phyloP scores from a whole-genome alignment of 768 basidiomycete species.

The Trametopsis cervina region DNA sequence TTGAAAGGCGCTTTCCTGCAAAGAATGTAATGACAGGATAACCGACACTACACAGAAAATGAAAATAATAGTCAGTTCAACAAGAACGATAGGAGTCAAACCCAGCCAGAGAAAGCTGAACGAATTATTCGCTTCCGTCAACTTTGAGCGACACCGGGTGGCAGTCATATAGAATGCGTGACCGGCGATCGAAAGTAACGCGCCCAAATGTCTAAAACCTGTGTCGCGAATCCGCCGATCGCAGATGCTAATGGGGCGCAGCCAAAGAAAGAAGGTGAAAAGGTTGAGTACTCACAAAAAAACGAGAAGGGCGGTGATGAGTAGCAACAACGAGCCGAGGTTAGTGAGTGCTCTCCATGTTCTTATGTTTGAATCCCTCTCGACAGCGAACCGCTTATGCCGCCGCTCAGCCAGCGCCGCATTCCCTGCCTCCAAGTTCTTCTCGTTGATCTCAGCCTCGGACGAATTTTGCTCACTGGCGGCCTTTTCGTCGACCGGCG shows the following conservation, averaged over 20 bases:
- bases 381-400: slow-evolving; percentile 22
- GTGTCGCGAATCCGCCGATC: too few species aligned
- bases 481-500: not conserved
- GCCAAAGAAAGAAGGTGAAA: too few species aligned
- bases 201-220: too few species aligned
- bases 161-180: not conserved
- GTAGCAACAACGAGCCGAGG: slow-evolving; percentile 31
- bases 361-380: slow-evolving; percentile 28
- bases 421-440: not conserved
- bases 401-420: not conserved
- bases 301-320: slow-evolving; percentile 24
- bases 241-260: not conserved
- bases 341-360: slow-evolving; percentile 35
- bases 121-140: too few species aligned
- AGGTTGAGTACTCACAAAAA: slow-evolving; percentile 25
- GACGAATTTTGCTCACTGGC: not conserved
- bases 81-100: too few species aligned
- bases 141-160: too few species aligned
- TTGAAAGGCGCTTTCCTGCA: slow-evolving; percentile 16
- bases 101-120: too few species aligned
- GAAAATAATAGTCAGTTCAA: not conserved
- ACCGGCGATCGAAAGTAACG: not conserved
- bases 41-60: slow-evolving; percentile 22
- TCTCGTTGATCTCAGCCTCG: not conserved
- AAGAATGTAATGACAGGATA: slow-evolving; percentile 30